A percentile compares a stretch with the other conserved stretches of the same genome.
Evolutionary conservation across 2,329 filamentous ascomycete species (phyloP).

Genomic region (Leptographium flavum): DNA sequence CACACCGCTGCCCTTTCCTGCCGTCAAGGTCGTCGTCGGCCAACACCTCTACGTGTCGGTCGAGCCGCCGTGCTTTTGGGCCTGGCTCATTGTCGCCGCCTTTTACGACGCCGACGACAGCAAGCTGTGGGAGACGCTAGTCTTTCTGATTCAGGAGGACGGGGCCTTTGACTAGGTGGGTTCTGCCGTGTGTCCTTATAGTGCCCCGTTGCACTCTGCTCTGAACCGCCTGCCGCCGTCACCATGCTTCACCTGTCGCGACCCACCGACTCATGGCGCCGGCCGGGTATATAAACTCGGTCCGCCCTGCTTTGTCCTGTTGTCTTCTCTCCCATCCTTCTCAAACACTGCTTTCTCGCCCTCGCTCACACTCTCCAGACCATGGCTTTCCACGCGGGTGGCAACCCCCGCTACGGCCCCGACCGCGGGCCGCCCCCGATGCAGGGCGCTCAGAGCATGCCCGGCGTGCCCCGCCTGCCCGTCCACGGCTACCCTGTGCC

Average conservation of each 20-base stretch:
- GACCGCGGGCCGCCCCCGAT: conserved; percentile 8
- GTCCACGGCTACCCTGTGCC: no score
- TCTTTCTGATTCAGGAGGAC: conserved; percentile 18
- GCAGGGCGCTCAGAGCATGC: not conserved
- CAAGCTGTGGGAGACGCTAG: conserved; percentile 31
- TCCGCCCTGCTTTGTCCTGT: no score
- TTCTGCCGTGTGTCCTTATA: no score
- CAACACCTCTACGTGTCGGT: conserved; percentile 22
- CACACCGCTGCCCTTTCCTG: conserved; percentile 24
- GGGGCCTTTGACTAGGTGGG: no score
- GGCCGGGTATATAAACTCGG: not conserved
- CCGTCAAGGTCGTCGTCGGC: conserved; percentile 29
- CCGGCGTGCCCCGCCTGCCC: not conserved
- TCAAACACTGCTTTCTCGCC: not conserved
- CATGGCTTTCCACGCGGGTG: conserved; percentile 10
- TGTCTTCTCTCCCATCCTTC: no score
- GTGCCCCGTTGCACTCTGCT: no score
- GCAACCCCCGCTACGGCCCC: conserved; percentile 13
- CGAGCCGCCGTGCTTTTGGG: conserved; percentile 21
- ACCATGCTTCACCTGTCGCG: no score
- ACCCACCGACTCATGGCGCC: no score
- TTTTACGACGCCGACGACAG: conserved; percentile 29
- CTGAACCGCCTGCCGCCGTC: no score
- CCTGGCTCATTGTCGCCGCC: conserved; percentile 30
- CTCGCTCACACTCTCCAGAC: no score